Evolutionary conservation across 441 rosid species (phyloP).

Genomic region (Hura crepitans): DNA sequence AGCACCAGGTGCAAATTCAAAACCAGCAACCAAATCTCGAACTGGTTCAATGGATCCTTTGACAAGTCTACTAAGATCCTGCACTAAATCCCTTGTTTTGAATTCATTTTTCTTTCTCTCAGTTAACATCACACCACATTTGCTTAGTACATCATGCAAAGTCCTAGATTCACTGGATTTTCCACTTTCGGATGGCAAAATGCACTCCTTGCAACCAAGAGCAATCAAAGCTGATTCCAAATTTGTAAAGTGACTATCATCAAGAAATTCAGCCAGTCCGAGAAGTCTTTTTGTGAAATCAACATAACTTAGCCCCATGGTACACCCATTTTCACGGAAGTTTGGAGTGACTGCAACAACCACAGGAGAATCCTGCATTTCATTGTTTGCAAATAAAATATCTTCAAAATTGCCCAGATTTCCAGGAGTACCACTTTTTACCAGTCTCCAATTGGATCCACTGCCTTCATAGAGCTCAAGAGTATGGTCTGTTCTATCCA

Average conservation of each 20-base stretch:
- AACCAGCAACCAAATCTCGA: constrained; percentile 72
- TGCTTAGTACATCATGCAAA: constrained; percentile 58
- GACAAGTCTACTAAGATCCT: constrained; percentile 81
- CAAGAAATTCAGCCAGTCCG: constrained; percentile 90
- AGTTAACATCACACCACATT: constrained; percentile 81
- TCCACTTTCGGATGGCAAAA: constrained; percentile 68
- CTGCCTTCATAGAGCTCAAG: constrained; percentile 89
- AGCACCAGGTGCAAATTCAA: constrained; percentile 83
- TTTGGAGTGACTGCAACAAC: constrained; percentile 62
- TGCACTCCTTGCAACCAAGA: constrained; percentile 93
- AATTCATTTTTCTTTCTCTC: constrained; percentile 84
- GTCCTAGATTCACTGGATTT: constrained; percentile 54
- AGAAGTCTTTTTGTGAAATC: constrained; percentile 72
- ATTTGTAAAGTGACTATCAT: constrained; percentile 89
- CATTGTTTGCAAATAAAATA: constrained; percentile 86
- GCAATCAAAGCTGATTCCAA: constrained; percentile 87
- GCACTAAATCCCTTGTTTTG: constrained; percentile 81
- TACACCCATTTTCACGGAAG: constrained; percentile 64
- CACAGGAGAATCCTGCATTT: constrained; percentile 94
- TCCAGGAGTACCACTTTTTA: constrained; percentile 87
- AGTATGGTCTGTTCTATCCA: constrained; percentile 89
- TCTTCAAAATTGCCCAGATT: constrained; percentile 95
- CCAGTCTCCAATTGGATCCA: constrained; percentile 88
- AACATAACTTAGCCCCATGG: constrained; percentile 76
- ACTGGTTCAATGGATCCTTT: constrained; percentile 85